These are phyloP conservation scores for Penicillium riverlandense DNA, from an alignment of 495 filamentous ascomycete species.

Conservation along the genomic window DNA sequence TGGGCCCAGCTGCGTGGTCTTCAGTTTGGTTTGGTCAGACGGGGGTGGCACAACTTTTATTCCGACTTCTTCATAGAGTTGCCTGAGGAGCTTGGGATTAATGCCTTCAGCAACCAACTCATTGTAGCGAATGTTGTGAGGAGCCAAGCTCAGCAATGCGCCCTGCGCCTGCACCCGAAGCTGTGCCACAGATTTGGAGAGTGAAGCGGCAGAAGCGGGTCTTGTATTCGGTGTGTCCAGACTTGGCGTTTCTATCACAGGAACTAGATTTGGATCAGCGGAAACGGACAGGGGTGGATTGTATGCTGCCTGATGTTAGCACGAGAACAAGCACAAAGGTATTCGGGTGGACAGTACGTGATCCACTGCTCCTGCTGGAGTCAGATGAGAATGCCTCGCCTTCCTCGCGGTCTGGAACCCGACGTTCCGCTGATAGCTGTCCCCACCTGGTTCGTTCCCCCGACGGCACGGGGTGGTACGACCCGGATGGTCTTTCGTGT, in stretches of 20 bases:
- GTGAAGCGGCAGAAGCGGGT: not conserved
- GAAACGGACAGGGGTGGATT: constrained; percentile 31
- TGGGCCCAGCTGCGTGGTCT: not conserved
- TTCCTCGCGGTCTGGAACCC: constrained; percentile 18
- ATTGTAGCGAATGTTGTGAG: constrained; percentile 58
- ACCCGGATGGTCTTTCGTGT: constrained; percentile 28
- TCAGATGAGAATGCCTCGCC: constrained; percentile 21
- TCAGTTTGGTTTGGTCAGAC: not conserved
- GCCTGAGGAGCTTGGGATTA: constrained; percentile 50
- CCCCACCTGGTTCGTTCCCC: not conserved
- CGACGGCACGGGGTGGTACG: not conserved
- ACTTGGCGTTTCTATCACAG: constrained; percentile 10
- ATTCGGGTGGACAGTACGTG: constrained; percentile 21
- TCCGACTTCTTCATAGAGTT: constrained; percentile 59
- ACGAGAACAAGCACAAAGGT: not conserved
- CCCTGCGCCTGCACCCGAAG: constrained; percentile 61
- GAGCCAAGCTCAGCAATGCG: constrained; percentile 57
- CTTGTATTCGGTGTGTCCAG: not conserved
- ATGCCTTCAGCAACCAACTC: constrained; percentile 68
- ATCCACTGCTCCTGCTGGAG: constrained; percentile 25
- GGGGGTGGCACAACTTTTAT: constrained; percentile 30
- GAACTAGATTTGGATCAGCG: constrained; percentile 11
- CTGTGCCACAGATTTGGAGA: constrained; percentile 27
- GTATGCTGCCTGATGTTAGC: constrained; percentile 29
- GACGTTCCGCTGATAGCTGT: not conserved